Conservation (phyloP, 2,329 filamentous ascomycete genomes). For the Rachicladosporium sp. region DNA sequence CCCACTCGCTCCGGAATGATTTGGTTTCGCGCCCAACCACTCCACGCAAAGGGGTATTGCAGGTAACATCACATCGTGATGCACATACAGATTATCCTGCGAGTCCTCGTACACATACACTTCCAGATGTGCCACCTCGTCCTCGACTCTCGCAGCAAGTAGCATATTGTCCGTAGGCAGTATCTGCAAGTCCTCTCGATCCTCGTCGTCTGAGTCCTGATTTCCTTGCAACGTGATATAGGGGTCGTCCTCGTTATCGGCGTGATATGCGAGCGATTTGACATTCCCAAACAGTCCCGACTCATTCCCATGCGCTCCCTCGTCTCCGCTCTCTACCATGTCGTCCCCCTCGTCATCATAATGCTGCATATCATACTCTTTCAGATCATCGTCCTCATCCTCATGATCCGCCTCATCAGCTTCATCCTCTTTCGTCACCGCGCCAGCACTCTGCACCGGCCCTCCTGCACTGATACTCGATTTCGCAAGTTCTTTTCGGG, state of each 20-base stretch:
- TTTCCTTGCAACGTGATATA: conserved; percentile 79
- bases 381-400: conserved; percentile 65
- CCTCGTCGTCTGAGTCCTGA: conserved; percentile 64
- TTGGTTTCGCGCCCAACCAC: conserved; percentile 88
- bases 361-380: conserved; percentile 91
- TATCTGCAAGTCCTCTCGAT: conserved; percentile 87
- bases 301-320: conserved; percentile 2
- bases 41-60: conserved; percentile 91
- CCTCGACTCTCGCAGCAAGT: conserved; percentile 85
- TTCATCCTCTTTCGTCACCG: conserved; percentile 40
- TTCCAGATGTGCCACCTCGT: conserved; percentile 91
- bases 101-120: conserved; percentile 95
- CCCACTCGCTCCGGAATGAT: conserved; percentile 58
- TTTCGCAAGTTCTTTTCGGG: conserved; percentile 36
- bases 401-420: conserved; percentile 14
- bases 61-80: conserved; percentile 98
- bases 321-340: conserved; percentile 37
- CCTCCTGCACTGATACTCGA: conserved; percentile 8
- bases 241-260: conserved; percentile 86
- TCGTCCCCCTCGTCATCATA: conserved; percentile 67
- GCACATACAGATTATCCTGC: conserved; percentile 93
- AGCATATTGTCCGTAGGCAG: conserved; percentile 86
- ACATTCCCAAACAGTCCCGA: conserved; percentile 94
- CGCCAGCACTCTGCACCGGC: conserved; percentile 33
- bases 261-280: conserved; percentile 85